Evolutionary conservation across 2,329 filamentous ascomycete species (phyloP).

Genomic region (Beauveria sp.): DNA sequence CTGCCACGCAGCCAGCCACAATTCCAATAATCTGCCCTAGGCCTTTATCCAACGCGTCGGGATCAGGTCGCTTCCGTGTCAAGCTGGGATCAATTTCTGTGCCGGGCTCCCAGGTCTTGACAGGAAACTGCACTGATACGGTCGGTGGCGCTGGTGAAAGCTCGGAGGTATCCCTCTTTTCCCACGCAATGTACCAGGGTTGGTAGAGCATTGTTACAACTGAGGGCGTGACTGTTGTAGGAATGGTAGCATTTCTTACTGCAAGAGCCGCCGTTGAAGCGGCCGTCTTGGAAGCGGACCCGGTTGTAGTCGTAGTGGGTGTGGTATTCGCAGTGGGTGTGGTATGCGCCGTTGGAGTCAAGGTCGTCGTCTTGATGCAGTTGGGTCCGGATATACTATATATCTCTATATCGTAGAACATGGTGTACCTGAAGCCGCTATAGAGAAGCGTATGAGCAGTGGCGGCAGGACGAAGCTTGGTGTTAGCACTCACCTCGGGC

Average conservation of each 20-base stretch:
- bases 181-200: slow-evolving; percentile 9
- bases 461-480: background rate
- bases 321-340: background rate
- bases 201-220: slow-evolving; percentile 2
- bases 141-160: slow-evolving; percentile 3
- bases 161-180: background rate
- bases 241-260: background rate
- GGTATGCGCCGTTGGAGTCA: background rate
- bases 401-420: background rate
- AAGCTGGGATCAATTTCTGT: slow-evolving; percentile 5
- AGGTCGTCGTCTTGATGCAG: background rate
- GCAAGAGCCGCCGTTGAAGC: background rate
- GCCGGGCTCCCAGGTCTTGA: slow-evolving; percentile 9
- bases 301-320: background rate
- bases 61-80: background rate
- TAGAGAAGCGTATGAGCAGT: background rate
- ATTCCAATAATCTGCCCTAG: slow-evolving; percentile 9
- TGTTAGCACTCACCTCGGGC: slow-evolving; percentile 1
- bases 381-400: background rate
- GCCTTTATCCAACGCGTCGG: background rate
- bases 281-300: background rate
- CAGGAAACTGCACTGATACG: slow-evolving; percentile 1
- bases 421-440: slow-evolving; percentile 4
- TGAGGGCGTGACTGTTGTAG: background rate
- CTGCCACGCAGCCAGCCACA: slow-evolving; percentile 7